phyloP scores from a whole-genome alignment of 2,329 filamentous ascomycete genomes.

The Calonectria pteridis region DNA sequence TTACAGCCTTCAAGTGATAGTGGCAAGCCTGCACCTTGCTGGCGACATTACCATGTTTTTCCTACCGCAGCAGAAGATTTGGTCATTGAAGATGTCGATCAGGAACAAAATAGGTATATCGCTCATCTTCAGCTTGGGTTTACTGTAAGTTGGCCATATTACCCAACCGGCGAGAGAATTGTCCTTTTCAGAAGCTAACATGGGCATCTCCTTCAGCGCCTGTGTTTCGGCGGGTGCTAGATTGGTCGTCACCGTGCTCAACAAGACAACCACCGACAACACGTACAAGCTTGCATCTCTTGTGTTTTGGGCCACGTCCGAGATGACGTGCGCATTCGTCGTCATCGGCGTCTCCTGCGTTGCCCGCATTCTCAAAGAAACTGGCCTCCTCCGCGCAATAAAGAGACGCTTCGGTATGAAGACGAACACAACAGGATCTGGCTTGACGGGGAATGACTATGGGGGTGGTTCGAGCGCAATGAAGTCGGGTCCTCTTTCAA shows the following conservation, averaged over 20 bases:
- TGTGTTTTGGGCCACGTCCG: background rate
- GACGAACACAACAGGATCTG: background rate
- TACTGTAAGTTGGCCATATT: background rate
- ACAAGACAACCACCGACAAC: background rate
- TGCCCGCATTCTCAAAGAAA: background rate
- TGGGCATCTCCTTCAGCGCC: background rate
- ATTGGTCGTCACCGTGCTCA: background rate
- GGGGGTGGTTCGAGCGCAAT: background rate
- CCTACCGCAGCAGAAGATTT: background rate
- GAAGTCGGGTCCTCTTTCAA: background rate
- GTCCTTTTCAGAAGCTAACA: background rate
- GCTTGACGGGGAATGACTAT: background rate
- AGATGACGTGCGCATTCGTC: background rate
- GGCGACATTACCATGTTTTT: background rate
- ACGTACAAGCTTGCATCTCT: background rate
- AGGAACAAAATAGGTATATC: background rate
- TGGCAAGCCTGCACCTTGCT: background rate
- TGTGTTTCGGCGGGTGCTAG: background rate
- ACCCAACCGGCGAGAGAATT: too few relatives aligned
- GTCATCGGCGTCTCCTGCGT: background rate
- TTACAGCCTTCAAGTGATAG: background rate
- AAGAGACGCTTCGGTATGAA: background rate
- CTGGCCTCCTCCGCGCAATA: background rate
- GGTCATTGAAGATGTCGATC: background rate
- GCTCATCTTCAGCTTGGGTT: background rate